These are phyloP conservation scores for Fusarium sp. DNA, from an alignment of 2,329 filamentous ascomycete species.

Conservation along the genomic window DNA sequence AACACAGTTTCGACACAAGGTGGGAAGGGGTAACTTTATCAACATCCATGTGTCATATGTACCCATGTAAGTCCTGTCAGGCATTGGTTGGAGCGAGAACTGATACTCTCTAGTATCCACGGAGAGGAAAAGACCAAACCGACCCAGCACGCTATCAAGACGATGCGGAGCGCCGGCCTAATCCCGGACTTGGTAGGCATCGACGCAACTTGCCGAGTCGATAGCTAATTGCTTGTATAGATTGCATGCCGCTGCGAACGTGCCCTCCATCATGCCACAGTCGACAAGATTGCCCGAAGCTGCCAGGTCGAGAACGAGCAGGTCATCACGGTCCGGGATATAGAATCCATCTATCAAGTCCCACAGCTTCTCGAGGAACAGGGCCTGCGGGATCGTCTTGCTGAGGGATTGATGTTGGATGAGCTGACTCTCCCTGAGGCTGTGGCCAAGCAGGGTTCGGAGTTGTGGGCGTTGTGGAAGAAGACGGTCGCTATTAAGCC, in stretches of 20 bases:
- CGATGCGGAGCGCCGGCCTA: conserved; percentile 83
- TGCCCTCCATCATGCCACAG: conserved; percentile 77
- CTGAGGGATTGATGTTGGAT: conserved; percentile 74
- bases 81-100: too few relatives aligned
- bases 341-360: conserved; percentile 92
- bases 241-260: conserved; percentile 92
- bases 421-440: conserved; percentile 62
- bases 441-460: conserved; percentile 70
- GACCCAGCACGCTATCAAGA: conserved; percentile 88
- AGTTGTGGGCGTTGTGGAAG: conserved; percentile 84
- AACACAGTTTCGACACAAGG: conserved; percentile 75
- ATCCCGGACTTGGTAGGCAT: conserved; percentile 74
- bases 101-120: conserved; percentile 39
- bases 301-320: conserved; percentile 91
- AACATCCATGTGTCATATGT: conserved; percentile 91
- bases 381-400: conserved; percentile 75
- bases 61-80: too few relatives aligned
- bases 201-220: not conserved
- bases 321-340: conserved; percentile 89
- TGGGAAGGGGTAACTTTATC: conserved; percentile 83
- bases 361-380: conserved; percentile 89
- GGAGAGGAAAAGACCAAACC: conserved; percentile 95
- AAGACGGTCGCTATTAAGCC: conserved; percentile 74
- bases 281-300: conserved; percentile 87
- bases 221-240: conserved; percentile 53